phyloP scores from a whole-genome alignment of 768 basidiomycete species.

The Wakefieldia striispora region DNA sequence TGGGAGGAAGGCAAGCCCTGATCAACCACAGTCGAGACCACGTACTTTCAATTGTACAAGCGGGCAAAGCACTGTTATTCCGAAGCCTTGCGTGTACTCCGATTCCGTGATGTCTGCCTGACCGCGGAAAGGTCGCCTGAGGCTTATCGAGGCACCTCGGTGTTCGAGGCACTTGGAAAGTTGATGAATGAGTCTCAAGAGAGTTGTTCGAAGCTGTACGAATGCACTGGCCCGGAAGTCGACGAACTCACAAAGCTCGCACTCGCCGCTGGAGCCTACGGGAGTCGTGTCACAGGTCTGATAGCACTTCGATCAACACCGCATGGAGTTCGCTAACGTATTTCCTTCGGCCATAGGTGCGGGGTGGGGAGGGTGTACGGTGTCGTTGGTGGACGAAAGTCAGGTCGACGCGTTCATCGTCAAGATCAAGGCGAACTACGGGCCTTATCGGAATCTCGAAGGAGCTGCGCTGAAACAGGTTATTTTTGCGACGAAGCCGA shows the following conservation, averaged over 20 bases:
- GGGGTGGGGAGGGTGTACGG: conserved; percentile 90
- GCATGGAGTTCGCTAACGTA: not conserved
- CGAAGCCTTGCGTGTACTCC: conserved; percentile 78
- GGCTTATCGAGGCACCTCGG: conserved; percentile 18
- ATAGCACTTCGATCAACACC: not conserved
- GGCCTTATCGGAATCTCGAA: conserved; percentile 59
- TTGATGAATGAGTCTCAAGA: conserved; percentile 80
- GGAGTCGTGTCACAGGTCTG: conserved; percentile 78
- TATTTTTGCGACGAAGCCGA: conserved; percentile 82
- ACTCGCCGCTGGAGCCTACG: conserved; percentile 69
- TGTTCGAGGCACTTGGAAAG: conserved; percentile 54
- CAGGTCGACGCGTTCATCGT: conserved; percentile 63
- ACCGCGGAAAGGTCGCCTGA: conserved; percentile 30
- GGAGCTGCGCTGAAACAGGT: conserved; percentile 59
- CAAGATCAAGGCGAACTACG: conserved; percentile 57
- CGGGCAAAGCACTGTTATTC: conserved; percentile 78
- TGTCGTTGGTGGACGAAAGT: conserved; percentile 71
- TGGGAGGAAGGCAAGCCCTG: not conserved
- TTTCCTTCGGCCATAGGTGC: conserved; percentile 49
- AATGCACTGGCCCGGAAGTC: conserved; percentile 80
- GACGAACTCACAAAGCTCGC: conserved; percentile 67
- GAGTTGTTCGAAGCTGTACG: conserved; percentile 65
- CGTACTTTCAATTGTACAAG: conserved; percentile 79
- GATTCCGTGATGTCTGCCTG: conserved; percentile 70
- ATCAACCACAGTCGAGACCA: conserved; percentile 56